Conservation (phyloP, 2,329 filamentous ascomycete species). For the Trichoderma semiorbis region DNA sequence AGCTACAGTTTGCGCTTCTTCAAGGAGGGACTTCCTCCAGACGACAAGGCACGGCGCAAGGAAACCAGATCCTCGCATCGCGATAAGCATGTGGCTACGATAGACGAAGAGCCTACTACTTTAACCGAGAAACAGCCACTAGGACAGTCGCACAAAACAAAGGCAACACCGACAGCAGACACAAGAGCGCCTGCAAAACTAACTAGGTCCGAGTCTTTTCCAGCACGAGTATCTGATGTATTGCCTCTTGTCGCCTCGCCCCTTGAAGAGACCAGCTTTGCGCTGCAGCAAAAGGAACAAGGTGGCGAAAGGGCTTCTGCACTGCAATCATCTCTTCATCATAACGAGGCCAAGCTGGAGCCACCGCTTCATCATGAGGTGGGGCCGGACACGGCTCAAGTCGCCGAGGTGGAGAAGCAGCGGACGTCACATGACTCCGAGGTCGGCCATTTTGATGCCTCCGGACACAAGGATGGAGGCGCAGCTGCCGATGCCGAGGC, state of each 20-base stretch:
- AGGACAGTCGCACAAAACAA: not conserved
- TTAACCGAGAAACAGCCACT: not conserved
- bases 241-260: not conserved
- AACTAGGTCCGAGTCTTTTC: conserved; percentile 5
- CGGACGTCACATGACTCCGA: conserved; percentile 40
- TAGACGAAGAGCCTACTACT: conserved; percentile 29
- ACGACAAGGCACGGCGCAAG: conserved; percentile 54
- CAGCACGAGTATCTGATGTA: not conserved
- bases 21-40: conserved; percentile 59
- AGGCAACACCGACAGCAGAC: not conserved
- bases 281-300: not conserved
- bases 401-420: conserved; percentile 31
- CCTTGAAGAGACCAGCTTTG: not conserved
- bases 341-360: conserved; percentile 23
- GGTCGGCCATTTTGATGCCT: conserved; percentile 32
- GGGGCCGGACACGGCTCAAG: conserved; percentile 26
- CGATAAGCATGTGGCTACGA: conserved; percentile 41
- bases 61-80: conserved; percentile 39
- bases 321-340: conserved; percentile 22
- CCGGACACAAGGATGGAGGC: conserved; percentile 20
- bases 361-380: conserved; percentile 20
- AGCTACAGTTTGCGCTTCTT: conserved; percentile 66
- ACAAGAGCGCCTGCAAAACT: not conserved
- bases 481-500: conserved; percentile 31
- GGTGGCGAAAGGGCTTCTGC: not conserved